A percentile compares a stretch with the other conserved stretches of the same genome.
Conservation (phyloP, 2,329 filamentous ascomycete species). For the Tolypocladium guangdongense region DNA sequence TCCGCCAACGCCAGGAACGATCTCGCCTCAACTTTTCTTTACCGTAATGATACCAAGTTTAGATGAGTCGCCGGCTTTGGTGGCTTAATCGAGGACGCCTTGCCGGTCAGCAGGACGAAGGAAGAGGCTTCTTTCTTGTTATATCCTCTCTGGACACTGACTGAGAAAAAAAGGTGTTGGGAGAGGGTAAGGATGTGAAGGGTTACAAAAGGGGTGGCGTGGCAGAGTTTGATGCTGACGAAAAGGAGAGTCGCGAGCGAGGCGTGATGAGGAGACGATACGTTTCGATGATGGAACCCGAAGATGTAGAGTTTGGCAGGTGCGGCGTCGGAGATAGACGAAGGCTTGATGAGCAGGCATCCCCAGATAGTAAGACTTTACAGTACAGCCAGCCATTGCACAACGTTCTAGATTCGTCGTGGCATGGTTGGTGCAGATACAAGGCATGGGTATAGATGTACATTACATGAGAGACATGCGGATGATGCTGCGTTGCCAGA, state of each 20-base stretch:
- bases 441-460: background rate
- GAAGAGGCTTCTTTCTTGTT: background rate
- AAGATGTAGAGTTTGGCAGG: background rate
- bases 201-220: background rate
- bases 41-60: conserved; percentile 14
- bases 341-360: background rate
- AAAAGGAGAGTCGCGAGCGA: background rate
- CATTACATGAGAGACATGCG: background rate
- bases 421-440: background rate
- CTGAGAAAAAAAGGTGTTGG: background rate
- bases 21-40: conserved; percentile 5
- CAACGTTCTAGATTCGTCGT: background rate
- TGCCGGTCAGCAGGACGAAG: background rate
- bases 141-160: conserved; percentile 3
- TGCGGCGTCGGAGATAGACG: background rate
- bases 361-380: background rate
- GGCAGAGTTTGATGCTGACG: background rate
- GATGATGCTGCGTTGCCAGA: background rate
- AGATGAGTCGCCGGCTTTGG: conserved; percentile 8
- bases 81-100: background rate
- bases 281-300: background rate
- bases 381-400: background rate
- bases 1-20: background rate
- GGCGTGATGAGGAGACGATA: background rate
- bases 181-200: background rate